Conservation (phyloP, 345 rosid genomes). For the Orychophragmus violaceus region DNA sequence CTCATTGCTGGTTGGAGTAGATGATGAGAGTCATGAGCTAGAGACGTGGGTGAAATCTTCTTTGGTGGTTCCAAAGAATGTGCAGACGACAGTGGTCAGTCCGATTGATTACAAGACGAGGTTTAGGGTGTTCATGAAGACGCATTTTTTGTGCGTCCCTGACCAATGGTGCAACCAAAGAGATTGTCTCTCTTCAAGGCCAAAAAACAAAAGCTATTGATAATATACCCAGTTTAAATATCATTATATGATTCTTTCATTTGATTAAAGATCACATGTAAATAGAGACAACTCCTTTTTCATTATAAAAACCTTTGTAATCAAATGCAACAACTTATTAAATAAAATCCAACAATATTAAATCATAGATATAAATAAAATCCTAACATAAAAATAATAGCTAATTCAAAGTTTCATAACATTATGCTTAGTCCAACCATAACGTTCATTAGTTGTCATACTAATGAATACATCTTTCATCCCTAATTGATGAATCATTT, state of each 20-base stretch:
- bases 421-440: too few species aligned
- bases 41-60: constrained; percentile 98
- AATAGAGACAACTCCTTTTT: constrained; percentile 18
- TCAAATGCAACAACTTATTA: too few species aligned
- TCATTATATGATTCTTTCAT: constrained; percentile 12
- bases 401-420: too few species aligned
- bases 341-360: too few species aligned
- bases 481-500: too few species aligned
- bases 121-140: constrained; percentile 84
- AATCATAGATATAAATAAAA: too few species aligned
- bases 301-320: too few species aligned
- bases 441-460: too few species aligned
- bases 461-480: too few species aligned
- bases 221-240: background rate
- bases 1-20: too few species aligned
- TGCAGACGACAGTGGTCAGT: constrained; percentile 78
- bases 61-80: constrained; percentile 69
- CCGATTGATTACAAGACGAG: constrained; percentile 86
- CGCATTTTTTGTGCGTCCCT: constrained; percentile 74
- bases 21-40: too few species aligned
- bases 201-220: background rate
- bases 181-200: background rate
- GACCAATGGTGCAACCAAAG: constrained; percentile 64
- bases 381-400: too few species aligned
- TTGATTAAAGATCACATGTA: constrained; percentile 21